Base-by-base conservation (phyloP, 768 basidiomycete species). In the Boletus rubescentipes region DNA sequence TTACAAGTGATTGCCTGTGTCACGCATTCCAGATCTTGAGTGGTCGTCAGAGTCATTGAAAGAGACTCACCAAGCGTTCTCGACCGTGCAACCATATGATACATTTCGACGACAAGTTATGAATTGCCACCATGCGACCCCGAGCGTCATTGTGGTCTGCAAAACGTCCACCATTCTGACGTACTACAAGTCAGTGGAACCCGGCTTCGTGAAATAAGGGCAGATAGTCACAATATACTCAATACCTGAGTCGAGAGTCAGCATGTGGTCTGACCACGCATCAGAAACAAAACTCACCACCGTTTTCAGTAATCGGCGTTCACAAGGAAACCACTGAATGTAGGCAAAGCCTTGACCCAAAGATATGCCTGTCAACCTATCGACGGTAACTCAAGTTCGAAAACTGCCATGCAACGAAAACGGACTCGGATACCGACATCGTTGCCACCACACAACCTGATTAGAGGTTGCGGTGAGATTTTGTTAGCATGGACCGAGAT, bases 261-360 rank as follows among this genome's bases (percentile, higher is more conserved):
- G 31, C 16, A n/a, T 5, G 10, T 3, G 18, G 21, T 32, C 15
- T 9, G 21, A 23, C 9, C 9, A 9, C 3, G 21, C 6, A 4
- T 8, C 23, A n/a, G 21, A n/a, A 34, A 26, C 2, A 20, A 18
- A 16, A 23, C 43, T 44, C 30, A 44, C 43, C 6, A 37, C 23
- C 18, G 7, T 10, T 31, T 5, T 44, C 2, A 51, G 11, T 15
- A 8, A 31, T 5, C 18, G 42, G 30, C 43, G 42, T 39, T 51
- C 51, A 2, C 38, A 8, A 11, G 51, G 51, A 45, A 51, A 51
- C 51, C 42, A 51, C 4, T n/a, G 26, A 14, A 38, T 10, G 9
- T 51, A 51, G 6, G 36, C 43, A n/a, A 21, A 30, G 4, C 35
- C 51, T 45, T 51, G 51, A 31, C 42, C 36, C 51, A 51, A 51